phyloP scores from a whole-genome alignment of 305 asterid species.

The Fraxinus paxiana region DNA sequence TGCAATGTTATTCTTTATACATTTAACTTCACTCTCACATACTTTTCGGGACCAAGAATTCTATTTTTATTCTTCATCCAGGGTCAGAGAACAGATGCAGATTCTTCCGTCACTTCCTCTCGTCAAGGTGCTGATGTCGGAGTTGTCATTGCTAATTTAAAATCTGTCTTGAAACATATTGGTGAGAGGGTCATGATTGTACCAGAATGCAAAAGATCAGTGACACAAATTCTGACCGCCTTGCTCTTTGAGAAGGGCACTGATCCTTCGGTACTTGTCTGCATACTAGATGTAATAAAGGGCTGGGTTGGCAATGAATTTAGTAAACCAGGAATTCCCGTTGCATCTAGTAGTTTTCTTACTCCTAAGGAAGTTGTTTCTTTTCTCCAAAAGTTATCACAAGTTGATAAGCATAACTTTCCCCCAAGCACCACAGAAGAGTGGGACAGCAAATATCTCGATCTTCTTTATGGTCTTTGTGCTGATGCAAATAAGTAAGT shows the following conservation, averaged over 20 bases:
- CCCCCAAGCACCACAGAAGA: slow-evolving; percentile 62
- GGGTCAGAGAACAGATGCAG: slow-evolving; percentile 93
- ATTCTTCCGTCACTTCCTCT: slow-evolving; percentile 92
- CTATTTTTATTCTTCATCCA: slow-evolving; percentile 34
- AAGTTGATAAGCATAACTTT: slow-evolving; percentile 87
- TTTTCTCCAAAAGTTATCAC: slow-evolving; percentile 95
- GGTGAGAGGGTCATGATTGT: slow-evolving; percentile 82
- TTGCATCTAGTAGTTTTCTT: slow-evolving; percentile 59
- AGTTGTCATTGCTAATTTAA: slow-evolving; percentile 71
- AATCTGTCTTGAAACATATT: slow-evolving; percentile 75
- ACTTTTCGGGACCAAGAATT: slow-evolving; percentile 20
- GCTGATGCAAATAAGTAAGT: slow-evolving; percentile 82
- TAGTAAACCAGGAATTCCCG: slow-evolving; percentile 70
- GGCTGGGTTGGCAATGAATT: slow-evolving; percentile 91
- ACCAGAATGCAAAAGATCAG: slow-evolving; percentile 89
- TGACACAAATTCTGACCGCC: slow-evolving; percentile 74
- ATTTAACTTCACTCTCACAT: slow-evolving; percentile 3
- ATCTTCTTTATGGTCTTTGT: slow-evolving; percentile 90
- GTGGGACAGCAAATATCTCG: slow-evolving; percentile 93
- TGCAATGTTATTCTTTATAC: slow-evolving; percentile 1
- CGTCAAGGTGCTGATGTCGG: slow-evolving; percentile 98
- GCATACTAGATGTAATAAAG: slow-evolving; percentile 82
- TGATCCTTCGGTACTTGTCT: slow-evolving; percentile 85
- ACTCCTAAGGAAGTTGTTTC: slow-evolving; percentile 86
- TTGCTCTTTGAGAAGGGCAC: slow-evolving; percentile 89